These are phyloP conservation scores for Blastobotrys proliferans DNA, from an alignment of 1,139 yeast genomes.

Conservation along the genomic window DNA sequence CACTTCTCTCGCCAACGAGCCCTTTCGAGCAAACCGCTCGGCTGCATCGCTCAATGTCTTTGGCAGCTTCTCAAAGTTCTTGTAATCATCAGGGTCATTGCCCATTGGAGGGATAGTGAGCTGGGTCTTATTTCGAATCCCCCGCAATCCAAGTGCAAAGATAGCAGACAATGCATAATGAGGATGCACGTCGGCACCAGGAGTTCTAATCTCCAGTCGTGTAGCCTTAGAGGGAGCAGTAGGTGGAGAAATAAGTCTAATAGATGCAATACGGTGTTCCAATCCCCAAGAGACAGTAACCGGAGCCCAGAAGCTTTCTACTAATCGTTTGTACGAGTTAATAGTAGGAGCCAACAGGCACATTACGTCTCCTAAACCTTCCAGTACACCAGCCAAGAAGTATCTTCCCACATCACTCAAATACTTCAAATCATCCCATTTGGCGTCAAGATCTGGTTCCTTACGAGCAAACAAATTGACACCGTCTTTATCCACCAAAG, in stretches of 20 bases:
- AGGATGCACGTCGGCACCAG: conserved; percentile 38
- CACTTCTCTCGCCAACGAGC: conserved; percentile 33
- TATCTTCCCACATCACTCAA: conserved; percentile 34
- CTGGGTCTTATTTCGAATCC: conserved; percentile 30
- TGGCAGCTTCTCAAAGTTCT: conserved; percentile 30
- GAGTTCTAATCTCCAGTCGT: conserved; percentile 37
- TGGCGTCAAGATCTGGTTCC: conserved; percentile 26
- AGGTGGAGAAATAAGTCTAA: conserved; percentile 34
- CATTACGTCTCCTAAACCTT: conserved; percentile 36
- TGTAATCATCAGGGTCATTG: conserved; percentile 18
- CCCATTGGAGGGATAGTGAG: conserved; percentile 34
- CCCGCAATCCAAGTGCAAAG: conserved; percentile 35
- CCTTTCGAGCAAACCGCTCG: conserved; percentile 27
- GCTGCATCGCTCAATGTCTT: conserved; percentile 31
- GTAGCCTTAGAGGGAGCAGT: conserved; percentile 31
- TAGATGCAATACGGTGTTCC: conserved; percentile 37
- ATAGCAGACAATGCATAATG: conserved; percentile 38
- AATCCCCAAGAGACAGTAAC: conserved; percentile 39
- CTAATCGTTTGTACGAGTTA: conserved; percentile 38
- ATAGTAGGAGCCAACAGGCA: conserved; percentile 37
- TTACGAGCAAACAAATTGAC: conserved; percentile 33
- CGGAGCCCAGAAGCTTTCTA: conserved; percentile 40
- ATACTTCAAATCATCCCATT: conserved; percentile 31
- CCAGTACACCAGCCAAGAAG: conserved; percentile 37
- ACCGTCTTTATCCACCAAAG: conserved; percentile 30